Base-by-base conservation (phyloP, 768 basidiomycete genomes). In the Mycena metata region DNA sequence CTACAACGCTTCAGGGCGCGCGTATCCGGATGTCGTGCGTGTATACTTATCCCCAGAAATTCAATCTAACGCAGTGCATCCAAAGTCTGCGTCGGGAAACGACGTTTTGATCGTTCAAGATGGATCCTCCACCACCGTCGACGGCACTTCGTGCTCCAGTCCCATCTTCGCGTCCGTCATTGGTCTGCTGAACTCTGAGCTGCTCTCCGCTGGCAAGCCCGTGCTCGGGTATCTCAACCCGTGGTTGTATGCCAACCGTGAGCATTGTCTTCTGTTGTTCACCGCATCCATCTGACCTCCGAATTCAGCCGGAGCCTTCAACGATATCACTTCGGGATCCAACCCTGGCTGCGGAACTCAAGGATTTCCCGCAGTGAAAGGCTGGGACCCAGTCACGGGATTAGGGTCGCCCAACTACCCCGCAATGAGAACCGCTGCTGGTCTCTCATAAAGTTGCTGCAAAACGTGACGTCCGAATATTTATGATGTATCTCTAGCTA, bases 91-190 rank as follows among this genome's bases (percentile, higher is more conserved):
- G 0, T 84, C 85, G 73, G 78, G 79, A 4, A 47, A 69, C 61
- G 64, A 60, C 61, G 72, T 74, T 12, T 50, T 36, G 59, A 70
- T 76, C 58, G 70, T 74, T n/a, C 51, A 43, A 41, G 60, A 71
- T 43, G 86, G n/a, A n/a, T 54, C 41, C 23, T 2, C 68, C 9
- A 55, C 23, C 21, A 52, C 67, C 1, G 76, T 82, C 46, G 78
- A 57, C 5, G 88, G 88, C 49, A 88, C 87, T 4, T 86, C 85
- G 9, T 82, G 82, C n/a, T 57, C 85, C 0, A 60, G 81, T n/a
- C 87, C 86, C 1, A 81, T 84, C 7, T 85, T 89, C 66, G 80
- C 85, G 0, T 79, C 79, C 24, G 76, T 87, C 60, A 75, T 87
- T 21, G 76, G 83, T 1, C 79, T 87, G 66, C 72, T 87, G 47